Base-by-base conservation (phyloP, 2,329 filamentous ascomycete genomes). In the Claviceps cyperi region DNA sequence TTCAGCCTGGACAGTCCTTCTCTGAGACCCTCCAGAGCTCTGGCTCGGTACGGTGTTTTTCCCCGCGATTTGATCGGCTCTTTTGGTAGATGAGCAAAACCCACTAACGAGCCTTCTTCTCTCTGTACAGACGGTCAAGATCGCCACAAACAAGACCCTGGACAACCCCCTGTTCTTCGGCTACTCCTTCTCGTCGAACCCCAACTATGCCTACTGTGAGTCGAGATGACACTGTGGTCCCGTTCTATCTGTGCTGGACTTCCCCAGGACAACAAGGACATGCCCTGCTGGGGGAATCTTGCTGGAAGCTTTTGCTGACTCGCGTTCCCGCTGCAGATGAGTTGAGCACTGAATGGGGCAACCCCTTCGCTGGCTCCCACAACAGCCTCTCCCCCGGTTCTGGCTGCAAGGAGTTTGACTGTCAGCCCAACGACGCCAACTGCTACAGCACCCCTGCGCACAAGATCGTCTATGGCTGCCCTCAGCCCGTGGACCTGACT, bases 61-160 rank as follows among this genome's bases (percentile, higher is more conserved):
- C 28, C 24, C 15, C 24, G 41, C 17, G 14, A 13, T 17, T 17
- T 15, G 19, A 6, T 13, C 39, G 21, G 5, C 11, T 28, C 28
- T 28, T 28, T 28, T 41, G 15, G 39, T 6, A 41, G 39, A 41
- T 41, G 11, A 28, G 28, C 9, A 28, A 28, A n/a, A 7, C 14
- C 8, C 15, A 40, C 38, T 17, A 40, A n/a, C 7, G 19, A 40
- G 15, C 14, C 6, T 40, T 17, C n/a, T 8, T 49, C 14, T 5
- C n/a, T n/a, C n/a, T n/a, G n/a, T n/a, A n/a, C 32, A 69, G 67
- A 70, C 68, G 46, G 56, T 71, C 44, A 71, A 71, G 60, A 60
- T 71, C 49, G 66, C 64, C 36, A 68, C 56, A 39, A 64, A 59
- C 54, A 66, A 60, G 59, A 64, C 62, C 21, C 62, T 71, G 6